Conservation (phyloP, 163 green algal species). For the Coccomyxa subellipsoidea region DNA sequence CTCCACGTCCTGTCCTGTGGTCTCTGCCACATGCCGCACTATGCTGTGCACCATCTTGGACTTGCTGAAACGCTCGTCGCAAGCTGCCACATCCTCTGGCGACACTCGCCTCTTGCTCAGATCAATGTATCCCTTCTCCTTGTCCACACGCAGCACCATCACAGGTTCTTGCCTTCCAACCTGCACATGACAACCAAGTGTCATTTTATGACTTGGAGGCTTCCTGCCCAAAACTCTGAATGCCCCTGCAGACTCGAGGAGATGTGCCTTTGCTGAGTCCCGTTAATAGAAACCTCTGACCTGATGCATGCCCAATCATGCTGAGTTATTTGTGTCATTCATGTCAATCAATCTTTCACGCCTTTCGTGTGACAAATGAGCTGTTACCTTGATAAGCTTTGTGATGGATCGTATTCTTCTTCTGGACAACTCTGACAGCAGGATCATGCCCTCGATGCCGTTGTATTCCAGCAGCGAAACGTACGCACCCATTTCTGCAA, state of each 20-base stretch:
- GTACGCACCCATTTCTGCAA: slow-evolving; percentile 99
- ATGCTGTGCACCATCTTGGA: slow-evolving; percentile 99
- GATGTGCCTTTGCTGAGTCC: too few relatives aligned
- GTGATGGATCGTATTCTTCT: slow-evolving; percentile 97
- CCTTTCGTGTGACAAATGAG: background rate
- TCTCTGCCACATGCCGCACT: slow-evolving; percentile 98
- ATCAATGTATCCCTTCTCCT: slow-evolving; percentile 99
- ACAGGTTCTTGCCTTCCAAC: slow-evolving; percentile 95
- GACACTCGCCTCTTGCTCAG: slow-evolving; percentile 94
- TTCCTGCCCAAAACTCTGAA: too few relatives aligned
- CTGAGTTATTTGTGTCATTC: too few relatives aligned
- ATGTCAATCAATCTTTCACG: background rate
- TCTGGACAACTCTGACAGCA: slow-evolving; percentile 96
- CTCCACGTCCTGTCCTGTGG: slow-evolving; percentile 70
- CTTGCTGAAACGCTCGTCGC: slow-evolving; percentile 76
- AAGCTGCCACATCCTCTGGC: slow-evolving; percentile 82
- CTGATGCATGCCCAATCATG: too few relatives aligned
- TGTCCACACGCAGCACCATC: slow-evolving; percentile 99
- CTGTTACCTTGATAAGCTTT: slow-evolving; percentile 96
- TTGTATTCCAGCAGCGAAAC: slow-evolving; percentile 98
- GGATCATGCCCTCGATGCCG: slow-evolving; percentile 99
- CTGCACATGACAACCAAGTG: slow-evolving; percentile 44
- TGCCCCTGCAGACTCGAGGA: too few relatives aligned
- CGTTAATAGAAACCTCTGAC: too few relatives aligned
- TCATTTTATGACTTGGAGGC: too few relatives aligned